Evolutionary conservation across 306 rosid species (phyloP).

Genomic region (Lupinus albus): DNA sequence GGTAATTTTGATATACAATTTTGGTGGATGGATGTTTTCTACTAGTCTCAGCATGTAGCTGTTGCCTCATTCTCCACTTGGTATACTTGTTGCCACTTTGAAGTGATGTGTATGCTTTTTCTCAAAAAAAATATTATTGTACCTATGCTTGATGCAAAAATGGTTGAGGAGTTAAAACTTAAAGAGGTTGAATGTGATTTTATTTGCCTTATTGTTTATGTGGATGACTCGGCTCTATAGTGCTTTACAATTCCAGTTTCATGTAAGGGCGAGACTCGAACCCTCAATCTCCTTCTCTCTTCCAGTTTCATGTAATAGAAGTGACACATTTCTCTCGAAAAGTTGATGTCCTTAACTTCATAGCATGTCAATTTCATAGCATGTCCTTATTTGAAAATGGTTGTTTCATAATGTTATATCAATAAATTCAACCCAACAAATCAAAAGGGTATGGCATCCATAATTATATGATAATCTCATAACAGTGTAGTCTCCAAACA

Average conservation of each 20-base stretch:
- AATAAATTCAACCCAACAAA: no score
- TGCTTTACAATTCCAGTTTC: no score
- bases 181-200: not conserved
- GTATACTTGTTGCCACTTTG: conserved; percentile 3
- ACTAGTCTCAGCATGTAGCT: conserved; percentile 17
- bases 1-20: conserved; percentile 1
- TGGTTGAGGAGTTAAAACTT: not conserved
- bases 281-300: no score
- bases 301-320: not conserved
- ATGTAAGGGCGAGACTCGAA: no score
- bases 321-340: not conserved
- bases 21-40: conserved; percentile 38
- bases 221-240: no score
- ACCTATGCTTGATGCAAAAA: not conserved
- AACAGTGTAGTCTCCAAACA: no score
- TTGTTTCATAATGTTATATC: no score
- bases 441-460: no score
- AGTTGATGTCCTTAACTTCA: not conserved
- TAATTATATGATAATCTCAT: no score
- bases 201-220: not conserved
- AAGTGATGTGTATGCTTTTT: not conserved
- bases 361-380: not conserved
- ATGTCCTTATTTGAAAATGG: no score
- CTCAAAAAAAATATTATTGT: not conserved
- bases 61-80: not conserved